Evolutionary conservation across 2,329 filamentous ascomycete genomes (phyloP).

Genomic region (Pestalotiopsis sp.): DNA sequence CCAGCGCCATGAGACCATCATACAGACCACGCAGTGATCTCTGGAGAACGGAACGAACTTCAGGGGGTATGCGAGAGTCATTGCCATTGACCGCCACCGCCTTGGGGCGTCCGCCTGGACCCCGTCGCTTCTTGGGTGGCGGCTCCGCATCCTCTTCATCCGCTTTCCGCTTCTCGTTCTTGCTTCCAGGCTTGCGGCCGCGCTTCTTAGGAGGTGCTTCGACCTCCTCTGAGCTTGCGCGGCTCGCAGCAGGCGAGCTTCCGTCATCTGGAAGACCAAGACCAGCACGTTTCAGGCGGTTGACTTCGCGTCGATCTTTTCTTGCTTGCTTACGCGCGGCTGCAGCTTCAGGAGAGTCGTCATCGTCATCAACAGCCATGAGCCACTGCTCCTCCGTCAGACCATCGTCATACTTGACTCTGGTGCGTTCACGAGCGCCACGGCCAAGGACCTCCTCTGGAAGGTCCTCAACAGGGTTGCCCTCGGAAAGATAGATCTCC

Average conservation of each 20-base stretch:
- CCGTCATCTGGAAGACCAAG: conserved; percentile 43
- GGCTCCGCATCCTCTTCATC: conserved; percentile 77
- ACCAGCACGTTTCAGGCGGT: conserved; percentile 65
- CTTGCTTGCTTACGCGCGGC: conserved; percentile 87
- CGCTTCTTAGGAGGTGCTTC: conserved; percentile 78
- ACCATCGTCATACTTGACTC: conserved; percentile 94
- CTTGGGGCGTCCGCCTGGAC: conserved; percentile 71
- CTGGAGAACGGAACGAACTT: conserved; percentile 78
- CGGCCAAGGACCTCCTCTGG: conserved; percentile 79
- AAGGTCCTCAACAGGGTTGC: conserved; percentile 78
- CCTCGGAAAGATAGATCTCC: conserved; percentile 90
- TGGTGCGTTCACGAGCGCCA: conserved; percentile 91
- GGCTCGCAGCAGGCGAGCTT: conserved; percentile 77
- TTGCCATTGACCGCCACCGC: conserved; percentile 41
- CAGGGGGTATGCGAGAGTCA: conserved; percentile 57
- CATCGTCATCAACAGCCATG: conserved; percentile 95
- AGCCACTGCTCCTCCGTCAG: conserved; percentile 99
- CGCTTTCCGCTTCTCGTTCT: conserved; percentile 86
- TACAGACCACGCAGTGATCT: conserved; percentile 76
- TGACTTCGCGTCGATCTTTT: conserved; percentile 76
- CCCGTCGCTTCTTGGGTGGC: conserved; percentile 76
- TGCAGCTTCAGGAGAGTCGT: conserved; percentile 90
- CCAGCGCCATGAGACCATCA: conserved; percentile 79
- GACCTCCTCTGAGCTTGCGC: conserved; percentile 81
- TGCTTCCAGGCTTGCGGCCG: conserved; percentile 74